These are phyloP conservation scores for Saturnispora diversa DNA, from an alignment of 805 yeast species.

Conservation along the genomic window DNA sequence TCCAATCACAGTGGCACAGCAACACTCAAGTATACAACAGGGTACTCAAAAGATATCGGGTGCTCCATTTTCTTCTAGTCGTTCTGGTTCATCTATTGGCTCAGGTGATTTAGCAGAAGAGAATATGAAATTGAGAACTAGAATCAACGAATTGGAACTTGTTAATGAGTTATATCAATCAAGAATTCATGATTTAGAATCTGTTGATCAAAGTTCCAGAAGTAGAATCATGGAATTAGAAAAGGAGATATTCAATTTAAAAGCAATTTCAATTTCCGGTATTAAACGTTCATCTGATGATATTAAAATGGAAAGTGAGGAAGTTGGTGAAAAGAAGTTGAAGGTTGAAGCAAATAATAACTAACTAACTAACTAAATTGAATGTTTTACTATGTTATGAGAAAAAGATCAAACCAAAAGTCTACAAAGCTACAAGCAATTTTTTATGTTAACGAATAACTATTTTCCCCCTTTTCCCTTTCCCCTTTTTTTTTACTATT, in stretches of 20 bases:
- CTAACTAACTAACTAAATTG: too few relatives aligned
- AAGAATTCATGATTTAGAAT: constrained; percentile 76
- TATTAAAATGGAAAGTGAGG: too few relatives aligned
- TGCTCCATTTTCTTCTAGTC: not conserved
- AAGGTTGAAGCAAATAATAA: too few relatives aligned
- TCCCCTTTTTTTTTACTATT: too few relatives aligned
- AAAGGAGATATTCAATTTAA: not conserved
- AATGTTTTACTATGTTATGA: too few relatives aligned
- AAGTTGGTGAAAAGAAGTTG: not conserved
- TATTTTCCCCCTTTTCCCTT: too few relatives aligned
- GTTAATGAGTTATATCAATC: constrained; percentile 84
- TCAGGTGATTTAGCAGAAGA: constrained; percentile 6
- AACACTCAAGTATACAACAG: not conserved
- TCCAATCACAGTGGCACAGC: constrained; percentile 6
- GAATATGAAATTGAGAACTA: constrained; percentile 46
- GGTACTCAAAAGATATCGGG: not conserved
- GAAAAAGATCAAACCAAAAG: too few relatives aligned
- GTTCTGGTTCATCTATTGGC: constrained; percentile 1
- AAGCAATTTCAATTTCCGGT: not conserved
- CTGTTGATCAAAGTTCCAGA: constrained; percentile 49
- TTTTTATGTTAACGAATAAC: too few relatives aligned
- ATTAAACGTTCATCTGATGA: constrained; percentile 2
- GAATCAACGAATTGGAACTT: constrained; percentile 80
- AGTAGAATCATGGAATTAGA: constrained; percentile 29
- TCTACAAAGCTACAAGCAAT: too few relatives aligned